Base-by-base conservation (phyloP, 2,329 filamentous ascomycete species). In the Claviceps sp. region DNA sequence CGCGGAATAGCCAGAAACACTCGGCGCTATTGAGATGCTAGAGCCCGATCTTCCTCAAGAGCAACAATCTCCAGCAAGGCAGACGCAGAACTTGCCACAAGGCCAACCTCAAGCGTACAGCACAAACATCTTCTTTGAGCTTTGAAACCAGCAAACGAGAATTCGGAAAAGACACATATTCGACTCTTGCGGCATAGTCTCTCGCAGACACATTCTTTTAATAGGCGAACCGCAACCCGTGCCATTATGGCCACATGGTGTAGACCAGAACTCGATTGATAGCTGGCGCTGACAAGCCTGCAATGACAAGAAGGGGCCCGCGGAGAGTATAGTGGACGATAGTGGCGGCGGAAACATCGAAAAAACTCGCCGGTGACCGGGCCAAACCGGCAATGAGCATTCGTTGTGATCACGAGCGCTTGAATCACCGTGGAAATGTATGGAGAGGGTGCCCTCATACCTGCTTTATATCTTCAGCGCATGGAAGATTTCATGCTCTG, bases 141-240 rank as follows among this genome's bases (percentile, higher is more conserved):
- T 62, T 4, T 72, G 62, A 50, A 71, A 70, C 3, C 71, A 67
- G 52, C 72, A 75, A 2, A 65, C 63, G 7, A 76, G 55, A 55
- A 75, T 75, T 69, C 75, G 76, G 41, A 79, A 60, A 59, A 78
- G 78, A 66, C 72, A 69, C 1, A 74, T 38, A 53, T 74, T 78
- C 1, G 70, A 69, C 0, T 59, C 50, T 42, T 74, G 72, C 5
- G 74, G 60, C 9, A 77, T 60, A 0, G 56, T 55, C 48, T 67
- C 76, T 61, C 0, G 75, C 76, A 50, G 72, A 77, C 0, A 76
- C 62, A 54, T 78, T 75, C 0, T 74, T 5, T 24, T 24, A 4
- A 24, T 24, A 24, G 75, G 52, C 0, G 71, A 72, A 0, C 69
- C 71, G 2, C 57, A 0, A 72, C 73, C 0, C 73, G 73, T 0